Base-by-base conservation (phyloP, 2,329 filamentous ascomycete genomes). In the Ceratocystis destructans region DNA sequence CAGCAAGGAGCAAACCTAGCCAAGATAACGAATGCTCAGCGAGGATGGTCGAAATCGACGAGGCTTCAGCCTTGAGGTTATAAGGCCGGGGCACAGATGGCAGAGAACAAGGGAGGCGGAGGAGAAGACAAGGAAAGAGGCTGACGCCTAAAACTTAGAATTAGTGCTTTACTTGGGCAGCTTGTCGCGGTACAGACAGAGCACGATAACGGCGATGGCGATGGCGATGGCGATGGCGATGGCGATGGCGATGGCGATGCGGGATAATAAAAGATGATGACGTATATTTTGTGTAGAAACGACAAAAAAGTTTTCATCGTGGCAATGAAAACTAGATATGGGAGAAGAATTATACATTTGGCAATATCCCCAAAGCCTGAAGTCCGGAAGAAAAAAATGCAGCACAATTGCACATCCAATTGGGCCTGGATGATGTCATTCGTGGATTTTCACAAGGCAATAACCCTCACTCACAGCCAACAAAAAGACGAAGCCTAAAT, bases 371-470 rank as follows among this genome's bases (percentile, higher is more conserved):
- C 46, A 59, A 37, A 37, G 55, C 55, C 55, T 59, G 28, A 59
- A 59, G 55, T 28, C 53, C 12, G 31, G 25, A 17, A 31, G 3
- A 31, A 31, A 8, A 28, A 57, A 17, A 57, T 5, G 12, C 5
- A 22, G 25, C 53, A 57, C 15, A 33, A 31, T 31, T 31, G 17
- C 28, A 59, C 31, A 31, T 33, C 55, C 17, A 59, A 37, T 59
- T 59, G 55, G 55, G 55, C 55, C 15, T 33, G 2, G 15, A 59
- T 59, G 55, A 59, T 59, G 55, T 59, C 55, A 59, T 37, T 59
- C 15, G 55, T n/a, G 12, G 8, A 31, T n/a, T 59, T 59, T n/a
- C 28, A 59, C 25, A 37, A 59, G 55, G 31, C 55, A 59, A 37
- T 59, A 33, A 20, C 55, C 28, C 55, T 59, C 28, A 37, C 15